Conservation (phyloP, 2,329 filamentous ascomycete species). For the Fusarium protoensiforme region DNA sequence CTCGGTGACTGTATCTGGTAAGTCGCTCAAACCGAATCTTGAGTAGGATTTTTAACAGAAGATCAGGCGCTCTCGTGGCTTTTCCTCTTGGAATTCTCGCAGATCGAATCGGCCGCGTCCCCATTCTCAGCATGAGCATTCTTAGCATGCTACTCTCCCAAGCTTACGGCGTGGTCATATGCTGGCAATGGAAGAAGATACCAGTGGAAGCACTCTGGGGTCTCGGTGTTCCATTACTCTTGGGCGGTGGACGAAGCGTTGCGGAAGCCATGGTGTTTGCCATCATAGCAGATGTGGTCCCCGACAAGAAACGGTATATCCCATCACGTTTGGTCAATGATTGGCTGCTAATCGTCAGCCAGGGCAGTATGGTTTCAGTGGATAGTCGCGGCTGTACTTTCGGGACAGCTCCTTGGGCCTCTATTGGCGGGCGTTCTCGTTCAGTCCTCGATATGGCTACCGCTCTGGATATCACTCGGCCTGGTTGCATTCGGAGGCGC, state of each 20-base stretch:
- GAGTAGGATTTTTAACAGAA: not conserved
- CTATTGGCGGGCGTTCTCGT: conserved; percentile 31
- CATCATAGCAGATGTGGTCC: conserved; percentile 35
- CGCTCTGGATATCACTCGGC: conserved; percentile 34
- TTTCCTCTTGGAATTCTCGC: conserved; percentile 37
- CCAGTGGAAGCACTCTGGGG: conserved; percentile 42
- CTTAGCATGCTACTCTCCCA: conserved; percentile 39
- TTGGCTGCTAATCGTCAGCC: not conserved
- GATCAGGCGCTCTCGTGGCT: conserved; percentile 34
- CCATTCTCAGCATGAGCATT: conserved; percentile 39
- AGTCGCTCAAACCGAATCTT: not conserved
- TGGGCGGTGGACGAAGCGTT: conserved; percentile 41
- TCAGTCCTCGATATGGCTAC: conserved; percentile 28
- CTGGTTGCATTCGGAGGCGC: conserved; percentile 29
- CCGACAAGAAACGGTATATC: conserved; percentile 28
- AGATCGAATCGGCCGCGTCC: conserved; percentile 39
- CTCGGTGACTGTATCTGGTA: conserved; percentile 34
- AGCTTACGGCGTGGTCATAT: conserved; percentile 33
- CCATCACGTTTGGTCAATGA: not conserved
- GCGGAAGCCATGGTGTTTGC: conserved; percentile 45
- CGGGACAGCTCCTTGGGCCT: conserved; percentile 33
- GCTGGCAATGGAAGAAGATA: conserved; percentile 29
- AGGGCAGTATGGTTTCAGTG: conserved; percentile 43
- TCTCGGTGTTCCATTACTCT: conserved; percentile 30
- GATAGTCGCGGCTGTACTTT: conserved; percentile 35